A percentile compares a stretch with the other conserved stretches of the same genome.
phyloP scores from a whole-genome alignment of 345 rosid genomes.

The thale cress (Arabidopsis thaliana) region TAIR10.1 NC_003076.8:1573501-1574000 shows the following conservation, averaged over 20 bases:
- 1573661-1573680: slow-evolving; percentile 79
- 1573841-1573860: slow-evolving; percentile 64
- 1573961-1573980: not conserved
- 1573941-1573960: not conserved
- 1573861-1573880: slow-evolving; percentile 86
- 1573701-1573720: slow-evolving; percentile 73
- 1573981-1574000: slow-evolving; percentile 15
- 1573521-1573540: slow-evolving; percentile 85
- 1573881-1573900: slow-evolving; percentile 94
- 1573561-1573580: slow-evolving; percentile 12
- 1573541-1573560: slow-evolving; percentile 95
- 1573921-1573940: slow-evolving; percentile 90
- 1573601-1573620: not conserved
- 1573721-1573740: slow-evolving; percentile 86
- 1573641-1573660: slow-evolving; percentile 84
- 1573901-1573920: slow-evolving; percentile 90
- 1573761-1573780: slow-evolving; percentile 91
- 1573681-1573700: slow-evolving; percentile 80
- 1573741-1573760: slow-evolving; percentile 80
- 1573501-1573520: slow-evolving; percentile 94
- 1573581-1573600: slow-evolving; percentile 5
- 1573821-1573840: slow-evolving; percentile 9
- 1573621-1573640: slow-evolving; percentile 18
- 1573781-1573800: slow-evolving; percentile 19
- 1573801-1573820: slow-evolving; percentile 1